Percentiles rank a stretch among this genome's conserved stretches.
Evolutionary conservation across 208 protist species (phyloP).

Genomic region (Angomonas desouzai): DNA sequence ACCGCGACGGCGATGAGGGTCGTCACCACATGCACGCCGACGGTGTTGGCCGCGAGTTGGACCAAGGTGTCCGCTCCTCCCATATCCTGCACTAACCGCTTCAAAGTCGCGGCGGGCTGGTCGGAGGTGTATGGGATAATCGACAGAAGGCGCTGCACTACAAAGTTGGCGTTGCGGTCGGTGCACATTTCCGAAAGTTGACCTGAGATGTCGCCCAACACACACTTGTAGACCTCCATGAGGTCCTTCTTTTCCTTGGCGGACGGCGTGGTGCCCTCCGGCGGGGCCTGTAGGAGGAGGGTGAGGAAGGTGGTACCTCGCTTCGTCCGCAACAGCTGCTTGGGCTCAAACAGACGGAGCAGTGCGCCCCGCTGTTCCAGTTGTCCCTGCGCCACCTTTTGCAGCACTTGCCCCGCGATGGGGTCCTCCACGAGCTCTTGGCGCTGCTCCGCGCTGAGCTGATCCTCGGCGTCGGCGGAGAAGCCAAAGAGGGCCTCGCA

Average conservation of each 20-base stretch:
- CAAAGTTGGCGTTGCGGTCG: slow-evolving; percentile 76
- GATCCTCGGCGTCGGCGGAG: background rate
- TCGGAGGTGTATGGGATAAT: slow-evolving; percentile 35
- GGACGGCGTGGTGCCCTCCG: slow-evolving; percentile 12
- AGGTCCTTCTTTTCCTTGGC: slow-evolving; percentile 25
- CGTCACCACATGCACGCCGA: slow-evolving; percentile 74
- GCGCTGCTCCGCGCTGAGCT: slow-evolving; percentile 33
- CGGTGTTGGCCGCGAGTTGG: slow-evolving; percentile 33
- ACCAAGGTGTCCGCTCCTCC: slow-evolving; percentile 40
- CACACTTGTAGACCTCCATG: slow-evolving; percentile 31
- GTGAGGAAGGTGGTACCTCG: slow-evolving; percentile 70
- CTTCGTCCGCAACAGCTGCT: slow-evolving; percentile 48
- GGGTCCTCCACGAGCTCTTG: slow-evolving; percentile 62
- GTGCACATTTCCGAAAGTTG: slow-evolving; percentile 58
- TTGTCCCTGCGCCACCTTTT: slow-evolving; percentile 33
- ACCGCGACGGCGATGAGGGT: slow-evolving; percentile 49
- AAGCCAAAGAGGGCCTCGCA: slow-evolving; percentile 48
- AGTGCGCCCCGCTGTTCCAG: slow-evolving; percentile 31
- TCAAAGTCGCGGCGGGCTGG: slow-evolving; percentile 24
- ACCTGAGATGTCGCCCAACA: slow-evolving; percentile 34
- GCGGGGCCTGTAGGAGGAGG: slow-evolving; percentile 32
- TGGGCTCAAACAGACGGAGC: slow-evolving; percentile 37
- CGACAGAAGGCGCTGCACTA: slow-evolving; percentile 64
- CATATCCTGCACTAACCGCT: slow-evolving; percentile 38
- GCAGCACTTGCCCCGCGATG: slow-evolving; percentile 66